A percentile compares a stretch with the other conserved stretches of the same genome.
phyloP scores from a whole-genome alignment of 164 flowering plant species.

The Brasenia schreberi region DNA sequence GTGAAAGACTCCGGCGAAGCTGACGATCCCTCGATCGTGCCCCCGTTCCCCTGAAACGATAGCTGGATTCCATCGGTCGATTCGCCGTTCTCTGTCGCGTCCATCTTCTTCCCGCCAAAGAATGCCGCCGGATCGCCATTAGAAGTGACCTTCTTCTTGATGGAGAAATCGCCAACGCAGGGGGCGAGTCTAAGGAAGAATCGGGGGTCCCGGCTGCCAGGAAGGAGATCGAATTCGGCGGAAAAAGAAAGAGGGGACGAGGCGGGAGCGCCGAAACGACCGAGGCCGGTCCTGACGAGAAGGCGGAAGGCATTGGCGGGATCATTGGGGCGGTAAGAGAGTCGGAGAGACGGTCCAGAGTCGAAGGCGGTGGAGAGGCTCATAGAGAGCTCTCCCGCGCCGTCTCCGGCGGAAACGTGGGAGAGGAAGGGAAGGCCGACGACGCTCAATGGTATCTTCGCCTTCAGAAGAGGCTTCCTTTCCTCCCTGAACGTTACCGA shows the following conservation, averaged over 20 bases:
- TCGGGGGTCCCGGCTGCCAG: slow-evolving; percentile 30
- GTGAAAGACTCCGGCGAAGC: slow-evolving; percentile 4
- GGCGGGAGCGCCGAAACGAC: slow-evolving; percentile 51
- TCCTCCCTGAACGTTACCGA: slow-evolving; percentile 63
- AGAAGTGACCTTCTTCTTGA: slow-evolving; percentile 22
- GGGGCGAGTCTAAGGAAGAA: slow-evolving; percentile 62
- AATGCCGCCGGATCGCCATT: background rate
- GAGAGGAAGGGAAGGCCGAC: slow-evolving; percentile 62
- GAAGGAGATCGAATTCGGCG: slow-evolving; percentile 53
- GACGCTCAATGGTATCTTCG: slow-evolving; percentile 54
- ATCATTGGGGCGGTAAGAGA: slow-evolving; percentile 64
- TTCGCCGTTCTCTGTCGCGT: background rate
- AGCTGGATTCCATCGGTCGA: slow-evolving; percentile 3
- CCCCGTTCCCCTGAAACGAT: slow-evolving; percentile 7
- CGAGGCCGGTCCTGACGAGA: slow-evolving; percentile 53
- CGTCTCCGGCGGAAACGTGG: slow-evolving; percentile 43
- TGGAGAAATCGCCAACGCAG: slow-evolving; percentile 50
- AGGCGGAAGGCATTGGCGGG: slow-evolving; percentile 49
- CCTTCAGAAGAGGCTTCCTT: slow-evolving; percentile 53
- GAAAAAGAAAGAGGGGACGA: slow-evolving; percentile 47
- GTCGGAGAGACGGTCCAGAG: slow-evolving; percentile 49
- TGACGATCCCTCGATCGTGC: background rate
- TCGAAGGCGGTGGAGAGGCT: slow-evolving; percentile 47
- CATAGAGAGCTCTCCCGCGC: slow-evolving; percentile 43
- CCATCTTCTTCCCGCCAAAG: slow-evolving; percentile 9